Conservation (phyloP, 2,329 filamentous ascomycete genomes). For the Penicillium sp. region DNA sequence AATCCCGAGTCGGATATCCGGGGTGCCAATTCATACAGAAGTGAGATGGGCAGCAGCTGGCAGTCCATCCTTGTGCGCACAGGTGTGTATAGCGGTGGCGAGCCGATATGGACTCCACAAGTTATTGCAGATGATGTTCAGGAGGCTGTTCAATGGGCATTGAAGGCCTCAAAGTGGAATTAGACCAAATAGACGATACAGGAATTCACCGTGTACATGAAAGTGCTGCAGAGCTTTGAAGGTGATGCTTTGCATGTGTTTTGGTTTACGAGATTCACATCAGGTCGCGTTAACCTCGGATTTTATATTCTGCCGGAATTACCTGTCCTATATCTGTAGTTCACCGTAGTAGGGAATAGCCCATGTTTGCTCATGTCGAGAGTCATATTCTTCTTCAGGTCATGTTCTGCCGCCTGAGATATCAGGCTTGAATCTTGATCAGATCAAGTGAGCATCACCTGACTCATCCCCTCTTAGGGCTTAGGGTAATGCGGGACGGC, state of each 20-base stretch:
- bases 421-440: too few species aligned
- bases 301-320: too few species aligned
- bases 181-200: conserved; percentile 2
- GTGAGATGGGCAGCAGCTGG: conserved; percentile 66
- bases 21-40: conserved; percentile 72
- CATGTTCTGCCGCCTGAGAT: too few species aligned
- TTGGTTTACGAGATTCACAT: too few species aligned
- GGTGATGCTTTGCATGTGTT: too few species aligned
- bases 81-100: conserved; percentile 61
- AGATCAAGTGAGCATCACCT: conserved; percentile 7
- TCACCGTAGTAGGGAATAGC: too few species aligned
- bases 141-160: conserved; percentile 70
- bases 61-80: conserved; percentile 70
- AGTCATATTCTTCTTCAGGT: too few species aligned
- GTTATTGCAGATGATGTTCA: conserved; percentile 68
- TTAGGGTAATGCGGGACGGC: conserved; percentile 26
- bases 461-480: conserved; percentile 28
- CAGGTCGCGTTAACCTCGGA: too few species aligned
- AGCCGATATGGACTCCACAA: conserved; percentile 57
- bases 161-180: conserved; percentile 49
- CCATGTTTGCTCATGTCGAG: too few species aligned
- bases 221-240: too few species aligned
- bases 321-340: too few species aligned
- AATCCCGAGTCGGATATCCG: conserved; percentile 85
- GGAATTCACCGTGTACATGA: too few species aligned